phyloP scores from a whole-genome alignment of 2,329 filamentous ascomycete species.

The Paracorniculantispora psalliotae region DNA sequence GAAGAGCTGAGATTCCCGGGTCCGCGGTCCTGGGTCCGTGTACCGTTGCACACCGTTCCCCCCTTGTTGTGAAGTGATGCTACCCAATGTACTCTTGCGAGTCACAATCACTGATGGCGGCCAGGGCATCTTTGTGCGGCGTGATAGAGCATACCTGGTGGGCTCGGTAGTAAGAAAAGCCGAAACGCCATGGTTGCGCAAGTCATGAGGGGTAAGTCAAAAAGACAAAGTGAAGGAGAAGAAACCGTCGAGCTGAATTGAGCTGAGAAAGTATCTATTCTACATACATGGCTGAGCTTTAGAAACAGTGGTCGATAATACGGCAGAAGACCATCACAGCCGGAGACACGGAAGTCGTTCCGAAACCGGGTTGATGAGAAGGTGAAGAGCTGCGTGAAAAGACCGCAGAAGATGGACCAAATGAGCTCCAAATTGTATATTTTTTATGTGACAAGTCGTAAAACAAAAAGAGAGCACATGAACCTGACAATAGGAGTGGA shows the following conservation, averaged over 20 bases:
- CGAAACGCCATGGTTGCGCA: neutral
- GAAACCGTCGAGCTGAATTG: neutral
- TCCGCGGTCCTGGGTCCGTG: constrained; percentile 11
- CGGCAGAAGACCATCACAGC: too few species aligned
- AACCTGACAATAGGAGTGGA: neutral
- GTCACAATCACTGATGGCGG: neutral
- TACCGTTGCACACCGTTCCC: neutral
- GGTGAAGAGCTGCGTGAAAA: neutral
- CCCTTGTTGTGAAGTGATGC: neutral
- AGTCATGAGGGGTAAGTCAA: neutral
- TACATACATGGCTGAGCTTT: neutral
- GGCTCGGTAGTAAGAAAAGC: neutral
- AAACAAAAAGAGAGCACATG: neutral
- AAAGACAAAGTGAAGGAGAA: neutral
- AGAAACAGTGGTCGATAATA: neutral
- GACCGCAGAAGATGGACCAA: neutral
- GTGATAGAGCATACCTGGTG: neutral
- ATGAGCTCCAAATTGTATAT: neutral
- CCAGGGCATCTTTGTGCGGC: neutral
- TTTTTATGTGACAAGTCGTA: neutral
- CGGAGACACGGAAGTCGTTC: too few species aligned
- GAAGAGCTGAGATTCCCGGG: neutral
- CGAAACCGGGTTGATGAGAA: too few species aligned
- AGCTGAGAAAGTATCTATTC: neutral
- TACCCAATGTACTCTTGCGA: neutral